Percentiles rank a stretch among this genome's conserved stretches.
These are phyloP conservation scores for Domatiomyces catenatus DNA, from an alignment of 2,329 filamentous ascomycete species.

Conservation along the genomic window DNA sequence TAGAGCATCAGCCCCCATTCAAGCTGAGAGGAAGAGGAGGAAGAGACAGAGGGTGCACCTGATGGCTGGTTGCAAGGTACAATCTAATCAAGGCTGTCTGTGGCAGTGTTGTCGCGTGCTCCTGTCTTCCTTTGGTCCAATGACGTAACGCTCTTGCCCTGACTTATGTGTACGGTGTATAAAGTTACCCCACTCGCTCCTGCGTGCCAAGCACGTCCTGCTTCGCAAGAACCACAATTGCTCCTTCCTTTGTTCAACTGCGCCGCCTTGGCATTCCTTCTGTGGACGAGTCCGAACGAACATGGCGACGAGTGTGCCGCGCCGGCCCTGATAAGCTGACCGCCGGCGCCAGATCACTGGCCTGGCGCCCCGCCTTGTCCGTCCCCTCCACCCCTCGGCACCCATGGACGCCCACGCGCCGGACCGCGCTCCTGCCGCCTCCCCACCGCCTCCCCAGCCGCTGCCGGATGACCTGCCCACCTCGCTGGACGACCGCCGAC, in stretches of 20 bases:
- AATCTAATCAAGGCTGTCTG: neutral
- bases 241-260: neutral
- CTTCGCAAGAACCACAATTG: neutral
- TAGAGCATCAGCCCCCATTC: neutral
- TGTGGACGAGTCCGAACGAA: neutral
- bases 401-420: slow-evolving; percentile 1
- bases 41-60: neutral
- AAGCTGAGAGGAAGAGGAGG: neutral
- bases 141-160: too few relatives aligned
- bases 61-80: neutral
- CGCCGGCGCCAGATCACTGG: neutral
- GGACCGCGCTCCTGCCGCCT: neutral
- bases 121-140: neutral
- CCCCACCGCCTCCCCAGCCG: slow-evolving; percentile 10
- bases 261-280: neutral
- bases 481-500: slow-evolving; percentile 75
- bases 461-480: slow-evolving; percentile 78
- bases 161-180: too few relatives aligned
- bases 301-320: neutral
- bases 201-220: neutral
- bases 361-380: neutral
- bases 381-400: neutral
- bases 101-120: neutral
- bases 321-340: neutral
- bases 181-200: neutral